Base-by-base conservation (phyloP, 73 alveolate species). In the Paramecium bursaria region DNA sequence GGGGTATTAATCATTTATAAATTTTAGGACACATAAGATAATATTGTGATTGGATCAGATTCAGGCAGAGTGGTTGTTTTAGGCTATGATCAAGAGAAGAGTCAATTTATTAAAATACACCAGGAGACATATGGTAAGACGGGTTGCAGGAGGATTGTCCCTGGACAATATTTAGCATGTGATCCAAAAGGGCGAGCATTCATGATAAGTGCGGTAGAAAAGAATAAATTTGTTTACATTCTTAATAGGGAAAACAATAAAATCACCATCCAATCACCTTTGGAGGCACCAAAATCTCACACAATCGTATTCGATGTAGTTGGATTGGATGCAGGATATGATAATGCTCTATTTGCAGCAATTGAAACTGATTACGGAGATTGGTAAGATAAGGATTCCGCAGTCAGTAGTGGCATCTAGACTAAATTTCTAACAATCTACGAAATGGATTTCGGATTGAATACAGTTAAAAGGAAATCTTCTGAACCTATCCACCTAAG, bases 181-280 rank as follows among this genome's bases (percentile, higher is more conserved):
- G 99, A 98, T 87, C 99, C 99, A 23, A 97, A 96, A 89, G 99
- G 99, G 48, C 91, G 99, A 57, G 99, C 99, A 0, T 87, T 97
- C 46, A 95, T 97, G 99, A 88, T 98, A 19, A 99, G 99, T 19
- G 99, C 99, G 23, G 95, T 97, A 9, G 99, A 98, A 91, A 97
- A 97, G 90, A 95, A 94, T 86, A 98, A 98, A 89, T 98, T 95
- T 74, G 99, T 97, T 29, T 98, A 96, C 93, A 94, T 97, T 57
- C 90, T 98, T 61, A 95, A 94, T 82, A 92, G 99, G 74, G 99
- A 98, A 87, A 86, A 91, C 49, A 93, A 95, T 50, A 93, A 94
- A 75, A 91, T 97, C 42, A 95, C 99, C 27, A 92, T 95, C 50
- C 94, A 98, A 44, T 93, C 98, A 13, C 99, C 99, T 35, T 90